Evolutionary conservation across 23 red algal genomes (phyloP).

Genomic region (Gracilaria domingensis): DNA sequence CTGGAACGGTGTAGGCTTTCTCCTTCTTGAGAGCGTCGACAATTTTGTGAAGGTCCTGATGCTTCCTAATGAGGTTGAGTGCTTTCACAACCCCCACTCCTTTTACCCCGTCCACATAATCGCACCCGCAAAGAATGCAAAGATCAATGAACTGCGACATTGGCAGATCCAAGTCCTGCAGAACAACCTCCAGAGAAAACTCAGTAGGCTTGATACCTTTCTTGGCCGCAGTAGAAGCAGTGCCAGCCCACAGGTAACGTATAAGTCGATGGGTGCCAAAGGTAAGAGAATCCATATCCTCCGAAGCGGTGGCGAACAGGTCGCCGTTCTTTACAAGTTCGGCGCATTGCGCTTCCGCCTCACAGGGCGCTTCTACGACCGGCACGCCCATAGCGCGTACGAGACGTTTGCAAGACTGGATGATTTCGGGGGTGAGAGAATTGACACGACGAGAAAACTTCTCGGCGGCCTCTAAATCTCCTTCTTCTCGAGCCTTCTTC

Average conservation of each 20-base stretch:
- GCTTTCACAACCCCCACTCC: slow-evolving; percentile 90
- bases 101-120: slow-evolving; percentile 91
- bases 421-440: slow-evolving; percentile 82
- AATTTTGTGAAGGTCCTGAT: slow-evolving; percentile 65
- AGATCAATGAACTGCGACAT: slow-evolving; percentile 96
- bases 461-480: slow-evolving; percentile 82
- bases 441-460: slow-evolving; percentile 94
- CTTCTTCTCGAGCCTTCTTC: slow-evolving; percentile 90
- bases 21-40: slow-evolving; percentile 53
- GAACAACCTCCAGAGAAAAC: slow-evolving; percentile 76
- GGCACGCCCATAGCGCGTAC: slow-evolving; percentile 93
- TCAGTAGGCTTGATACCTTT: slow-evolving; percentile 89
- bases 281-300: slow-evolving; percentile 99
- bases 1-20: slow-evolving; percentile 75
- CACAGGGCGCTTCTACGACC: slow-evolving; percentile 93
- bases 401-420: slow-evolving; percentile 77
- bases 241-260: slow-evolving; percentile 83
- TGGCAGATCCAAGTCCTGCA: slow-evolving; percentile 81
- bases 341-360: slow-evolving; percentile 99
- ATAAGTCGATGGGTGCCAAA: slow-evolving; percentile 92
- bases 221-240: slow-evolving; percentile 72
- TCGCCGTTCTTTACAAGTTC: slow-evolving; percentile 78
- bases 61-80: slow-evolving; percentile 84
- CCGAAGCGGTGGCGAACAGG: slow-evolving; percentile 89
- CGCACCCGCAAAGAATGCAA: slow-evolving; percentile 98